A percentile compares a stretch with the other conserved stretches of the same genome.
phyloP scores from a whole-genome alignment of 495 filamentous ascomycete species.

The Aspergillus olivimuriae region DNA sequence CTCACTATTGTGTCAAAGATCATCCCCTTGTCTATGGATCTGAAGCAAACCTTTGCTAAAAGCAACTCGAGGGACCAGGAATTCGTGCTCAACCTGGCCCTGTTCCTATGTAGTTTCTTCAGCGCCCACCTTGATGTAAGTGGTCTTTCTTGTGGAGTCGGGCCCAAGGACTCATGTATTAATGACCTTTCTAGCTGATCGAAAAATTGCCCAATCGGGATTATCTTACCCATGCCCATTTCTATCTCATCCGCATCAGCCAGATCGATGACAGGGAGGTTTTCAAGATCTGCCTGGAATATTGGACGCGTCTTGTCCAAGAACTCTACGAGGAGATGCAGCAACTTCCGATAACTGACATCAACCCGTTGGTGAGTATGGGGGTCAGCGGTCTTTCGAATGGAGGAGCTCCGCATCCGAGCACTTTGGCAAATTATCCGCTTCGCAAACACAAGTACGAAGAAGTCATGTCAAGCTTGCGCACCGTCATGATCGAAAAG shows the following conservation, averaged over 20 bases:
- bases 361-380: constrained; percentile 79
- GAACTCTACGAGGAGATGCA: constrained; percentile 99
- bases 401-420: constrained; percentile 79
- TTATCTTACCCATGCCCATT: constrained; percentile 90
- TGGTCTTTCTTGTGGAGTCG: too few relatives aligned
- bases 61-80: constrained; percentile 95
- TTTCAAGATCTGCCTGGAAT: constrained; percentile 98
- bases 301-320: constrained; percentile 98
- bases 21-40: constrained; percentile 79
- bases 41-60: constrained; percentile 80
- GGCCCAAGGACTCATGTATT: constrained; percentile 8
- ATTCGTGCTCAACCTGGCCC: constrained; percentile 91
- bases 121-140: constrained; percentile 81
- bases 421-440: constrained; percentile 74
- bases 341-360: constrained; percentile 79
- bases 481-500: constrained; percentile 98
- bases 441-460: constrained; percentile 96
- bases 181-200: constrained; percentile 56
- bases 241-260: constrained; percentile 94
- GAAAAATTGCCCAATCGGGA: constrained; percentile 93
- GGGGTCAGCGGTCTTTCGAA: constrained; percentile 64
- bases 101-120: constrained; percentile 96
- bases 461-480: constrained; percentile 85
- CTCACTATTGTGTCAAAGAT: constrained; percentile 83
- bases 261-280: constrained; percentile 98